These are phyloP conservation scores for Datisca glomerata DNA, from an alignment of 306 rosid genomes.

Conservation along the genomic window DNA sequence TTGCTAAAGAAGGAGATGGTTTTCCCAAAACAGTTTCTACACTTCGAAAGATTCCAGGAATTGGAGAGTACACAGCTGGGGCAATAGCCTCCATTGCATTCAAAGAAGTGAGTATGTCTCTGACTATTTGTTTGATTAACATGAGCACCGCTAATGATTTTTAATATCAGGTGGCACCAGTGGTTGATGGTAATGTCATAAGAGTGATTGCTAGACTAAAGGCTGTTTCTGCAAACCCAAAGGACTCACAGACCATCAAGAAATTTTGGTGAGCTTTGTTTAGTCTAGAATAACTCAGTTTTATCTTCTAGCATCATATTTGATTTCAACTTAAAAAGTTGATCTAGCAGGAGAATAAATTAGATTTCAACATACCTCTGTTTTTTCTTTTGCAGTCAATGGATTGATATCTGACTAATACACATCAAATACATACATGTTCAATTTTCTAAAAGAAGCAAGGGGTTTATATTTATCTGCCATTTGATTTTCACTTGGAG, in stretches of 20 bases:
- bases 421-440: too few relatives aligned
- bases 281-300: constrained; percentile 6
- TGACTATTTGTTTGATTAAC: constrained; percentile 15
- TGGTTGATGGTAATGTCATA: constrained; percentile 92
- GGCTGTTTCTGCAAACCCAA: constrained; percentile 69
- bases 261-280: constrained; percentile 63
- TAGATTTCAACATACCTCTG: too few relatives aligned
- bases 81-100: constrained; percentile 93
- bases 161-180: constrained; percentile 66
- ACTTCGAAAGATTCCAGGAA: constrained; percentile 56
- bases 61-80: constrained; percentile 86
- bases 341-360: too few relatives aligned
- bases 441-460: too few relatives aligned
- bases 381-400: too few relatives aligned
- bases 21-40: constrained; percentile 62
- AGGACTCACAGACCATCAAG: constrained; percentile 48
- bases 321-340: too few relatives aligned
- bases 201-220: constrained; percentile 77
- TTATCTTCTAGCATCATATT: neutral
- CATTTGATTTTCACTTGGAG: too few relatives aligned
- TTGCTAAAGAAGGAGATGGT: constrained; percentile 49
- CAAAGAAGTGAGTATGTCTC: constrained; percentile 43
- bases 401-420: too few relatives aligned
- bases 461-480: too few relatives aligned
- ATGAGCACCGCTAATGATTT: constrained; percentile 14